Base-by-base conservation (phyloP, 106 monocot species). In the Acorus gramineus region DNA sequence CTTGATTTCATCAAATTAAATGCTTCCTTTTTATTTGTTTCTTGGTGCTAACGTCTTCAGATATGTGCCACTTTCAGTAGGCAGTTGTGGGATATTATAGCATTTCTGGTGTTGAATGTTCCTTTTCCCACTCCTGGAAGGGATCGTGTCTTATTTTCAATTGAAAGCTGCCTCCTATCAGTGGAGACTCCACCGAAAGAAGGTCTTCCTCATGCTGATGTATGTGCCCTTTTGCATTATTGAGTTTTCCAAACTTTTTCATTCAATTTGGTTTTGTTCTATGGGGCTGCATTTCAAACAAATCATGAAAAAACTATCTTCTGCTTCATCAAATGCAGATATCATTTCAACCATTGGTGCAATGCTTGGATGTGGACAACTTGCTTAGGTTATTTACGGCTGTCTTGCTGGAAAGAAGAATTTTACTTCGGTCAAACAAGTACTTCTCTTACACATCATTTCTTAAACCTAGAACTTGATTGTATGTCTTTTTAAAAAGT, bases 371-470 rank as follows among this genome's bases (percentile, higher is more conserved):
- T 83, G 88, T 98, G 67, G 92, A 92, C 75, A 98, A 98, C 64
- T 74, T 98, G 74, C 88, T 92, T 52, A 84, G 50, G 67, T 81
- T 98, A 56, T 98, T 98, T 75, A 92, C 92, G 57, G 88, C 98
- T 62, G 91, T 98, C 13, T 61, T 98, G 75, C 81, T 98, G 65
- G 98, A 98, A 61, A 88, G 98, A 76, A 88, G 98, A 63, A 98
- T 98, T 66, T 84, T 98, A 73, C 83, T 98, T 43, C 80, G 98
- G 64, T 92, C 98, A 75, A 92, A 98, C 70, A 98, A 98, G 98
- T 98, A 60, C 64, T 55, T 63, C 65, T 59, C 71, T 9, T 5
- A 50, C 8, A 14, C 9, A 13, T 47, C 14, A 59, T 4, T 43
- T 58, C 47, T 60, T 60, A 43, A 58, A 62, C 66, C 59, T 70